A percentile compares a stretch with the other conserved stretches of the same genome.
Evolutionary conservation across 2,329 filamentous ascomycete genomes (phyloP).

Genomic region (Fusarium falciforme): DNA sequence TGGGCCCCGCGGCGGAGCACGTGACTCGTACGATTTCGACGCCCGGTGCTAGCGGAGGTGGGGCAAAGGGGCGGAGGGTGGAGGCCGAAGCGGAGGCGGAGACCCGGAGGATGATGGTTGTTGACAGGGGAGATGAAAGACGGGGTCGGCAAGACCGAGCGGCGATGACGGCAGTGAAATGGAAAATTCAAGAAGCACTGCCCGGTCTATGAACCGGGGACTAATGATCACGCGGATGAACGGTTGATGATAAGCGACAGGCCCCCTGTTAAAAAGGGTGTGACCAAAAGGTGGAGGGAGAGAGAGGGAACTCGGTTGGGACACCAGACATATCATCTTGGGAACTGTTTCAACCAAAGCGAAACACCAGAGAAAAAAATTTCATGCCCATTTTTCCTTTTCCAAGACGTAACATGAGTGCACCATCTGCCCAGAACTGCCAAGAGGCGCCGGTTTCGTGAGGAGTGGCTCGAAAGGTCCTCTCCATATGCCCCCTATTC

Average conservation of each 20-base stretch:
- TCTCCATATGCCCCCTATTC: not conserved
- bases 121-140: not conserved
- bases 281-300: not conserved
- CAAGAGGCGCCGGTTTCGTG: conserved; percentile 12
- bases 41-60: conserved; percentile 20
- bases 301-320: not conserved
- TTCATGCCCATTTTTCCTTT: not conserved
- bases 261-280: not conserved
- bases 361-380: not conserved
- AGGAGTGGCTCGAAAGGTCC: not conserved
- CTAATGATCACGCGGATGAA: not conserved
- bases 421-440: conserved; percentile 5
- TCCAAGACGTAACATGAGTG: conserved; percentile 11
- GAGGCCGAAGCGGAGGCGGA: conserved; percentile 12
- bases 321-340: not conserved
- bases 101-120: not conserved
- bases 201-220: not conserved
- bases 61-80: conserved; percentile 8
- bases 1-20: conserved; percentile 37
- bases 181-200: not conserved
- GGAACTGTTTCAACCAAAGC: not conserved
- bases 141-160: conserved; percentile 9
- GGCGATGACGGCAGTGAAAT: not conserved
- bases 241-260: not conserved
- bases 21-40: conserved; percentile 35